These are phyloP conservation scores for Botrytis squamosa DNA, from an alignment of 2,329 filamentous ascomycete species.

Conservation along the genomic window DNA sequence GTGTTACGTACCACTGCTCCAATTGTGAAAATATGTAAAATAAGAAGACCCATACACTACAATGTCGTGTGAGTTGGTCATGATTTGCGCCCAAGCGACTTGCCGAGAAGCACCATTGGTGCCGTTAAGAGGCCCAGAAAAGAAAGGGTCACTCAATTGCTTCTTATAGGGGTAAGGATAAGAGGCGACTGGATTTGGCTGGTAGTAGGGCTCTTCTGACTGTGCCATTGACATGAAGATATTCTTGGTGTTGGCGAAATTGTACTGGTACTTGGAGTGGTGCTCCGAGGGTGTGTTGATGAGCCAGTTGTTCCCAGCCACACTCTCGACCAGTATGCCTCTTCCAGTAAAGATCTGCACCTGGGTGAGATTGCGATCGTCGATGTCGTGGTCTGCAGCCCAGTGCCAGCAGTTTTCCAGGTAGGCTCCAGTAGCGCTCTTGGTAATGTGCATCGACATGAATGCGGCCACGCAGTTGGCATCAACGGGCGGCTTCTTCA, in stretches of 20 bases:
- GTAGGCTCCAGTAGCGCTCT: not conserved
- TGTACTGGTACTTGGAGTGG: constrained; percentile 64
- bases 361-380: constrained; percentile 8
- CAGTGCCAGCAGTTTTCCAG: constrained; percentile 19
- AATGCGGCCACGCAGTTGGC: constrained; percentile 8
- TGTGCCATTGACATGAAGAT: constrained; percentile 64
- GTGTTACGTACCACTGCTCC: too few species aligned
- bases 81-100: too few species aligned
- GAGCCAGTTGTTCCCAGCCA: constrained; percentile 28
- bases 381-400: constrained; percentile 13
- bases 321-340: constrained; percentile 12
- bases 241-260: constrained; percentile 57
- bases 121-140: too few species aligned
- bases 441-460: constrained; percentile 18
- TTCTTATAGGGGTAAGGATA: too few species aligned
- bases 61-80: too few species aligned
- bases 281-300: constrained; percentile 64
- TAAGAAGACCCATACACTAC: too few species aligned
- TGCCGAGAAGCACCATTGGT: too few species aligned
- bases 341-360: not conserved
- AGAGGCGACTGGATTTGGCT: constrained; percentile 47
- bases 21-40: too few species aligned
- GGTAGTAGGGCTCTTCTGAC: constrained; percentile 69
- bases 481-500: constrained; percentile 30
- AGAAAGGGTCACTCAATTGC: too few species aligned